Conservation (phyloP, 2,329 filamentous ascomycete species). For the Fusarium sp. region DNA sequence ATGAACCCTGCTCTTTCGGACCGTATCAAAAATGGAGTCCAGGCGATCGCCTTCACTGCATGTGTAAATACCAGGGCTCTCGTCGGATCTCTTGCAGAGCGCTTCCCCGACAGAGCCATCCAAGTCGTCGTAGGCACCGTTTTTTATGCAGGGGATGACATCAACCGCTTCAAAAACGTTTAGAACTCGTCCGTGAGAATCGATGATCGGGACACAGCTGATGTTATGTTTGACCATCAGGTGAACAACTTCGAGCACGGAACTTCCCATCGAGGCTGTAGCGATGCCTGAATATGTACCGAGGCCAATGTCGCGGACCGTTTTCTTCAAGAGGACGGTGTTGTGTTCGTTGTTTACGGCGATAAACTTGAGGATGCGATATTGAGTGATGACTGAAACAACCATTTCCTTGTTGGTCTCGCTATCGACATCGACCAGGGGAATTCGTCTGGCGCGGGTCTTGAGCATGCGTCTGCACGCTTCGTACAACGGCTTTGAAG, state of each 20-base stretch:
- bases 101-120: slow-evolving; percentile 88
- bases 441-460: slow-evolving; percentile 91
- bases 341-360: slow-evolving; percentile 89
- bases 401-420: slow-evolving; percentile 93
- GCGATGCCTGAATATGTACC: slow-evolving; percentile 84
- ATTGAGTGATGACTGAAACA: slow-evolving; percentile 96
- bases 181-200: slow-evolving; percentile 77
- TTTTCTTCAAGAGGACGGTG: slow-evolving; percentile 87
- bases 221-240: slow-evolving; percentile 93
- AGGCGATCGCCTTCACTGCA: slow-evolving; percentile 91
- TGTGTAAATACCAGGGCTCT: slow-evolving; percentile 96
- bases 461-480: slow-evolving; percentile 94
- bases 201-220: slow-evolving; percentile 91
- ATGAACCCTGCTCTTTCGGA: slow-evolving; percentile 93
- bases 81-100: slow-evolving; percentile 83
- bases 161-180: slow-evolving; percentile 99
- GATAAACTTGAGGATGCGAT: slow-evolving; percentile 98
- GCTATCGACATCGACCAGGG: slow-evolving; percentile 90
- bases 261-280: slow-evolving; percentile 86
- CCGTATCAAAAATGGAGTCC: slow-evolving; percentile 95
- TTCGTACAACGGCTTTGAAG: slow-evolving; percentile 89
- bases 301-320: slow-evolving; percentile 81
- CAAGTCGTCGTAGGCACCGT: slow-evolving; percentile 90
- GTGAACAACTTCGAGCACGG: slow-evolving; percentile 94
- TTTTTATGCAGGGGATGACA: slow-evolving; percentile 94